Base-by-base conservation (phyloP, 2,329 filamentous ascomycete species). In the Colletotrichum sp. region DNA sequence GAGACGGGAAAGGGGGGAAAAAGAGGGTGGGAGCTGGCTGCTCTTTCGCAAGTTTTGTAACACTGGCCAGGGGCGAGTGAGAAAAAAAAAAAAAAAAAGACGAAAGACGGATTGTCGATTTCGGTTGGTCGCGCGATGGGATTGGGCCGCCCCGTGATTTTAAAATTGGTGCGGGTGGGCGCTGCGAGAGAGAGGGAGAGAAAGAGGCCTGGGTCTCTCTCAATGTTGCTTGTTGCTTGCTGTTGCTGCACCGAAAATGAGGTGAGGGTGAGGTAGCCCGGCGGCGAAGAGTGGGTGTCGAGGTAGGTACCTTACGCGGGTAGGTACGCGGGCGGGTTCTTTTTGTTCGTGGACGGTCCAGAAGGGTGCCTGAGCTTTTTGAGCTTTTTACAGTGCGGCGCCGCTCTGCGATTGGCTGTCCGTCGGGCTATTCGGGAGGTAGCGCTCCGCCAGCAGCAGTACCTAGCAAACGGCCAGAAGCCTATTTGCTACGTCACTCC, bases 101-200 rank as follows among this genome's bases (percentile, higher is more conserved):
- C 28, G 30, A 36, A 52, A 64, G 66, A 66, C 25, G 48, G 58
- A 71, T 71, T 75, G 65, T 67, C 73, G 72, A 77, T 75, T 75
- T 67, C 71, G 56, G 66, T 34, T 65, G 34, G 70, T 64, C 43
- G 73, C 39, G 73, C 70, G 69, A 73, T 36, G 70, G 73, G 73
- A 75, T 75, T 75, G 73, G 73, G 66, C 73, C 70, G 43, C 43
- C 43, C 43, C 43, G 70, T 73, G 73, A 64, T 64, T 75, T 75
- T 75, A 75, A 75, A 73, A 58, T 75, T 66, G 70, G 56, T 68
- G 34, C 43, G 69, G 73, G 73, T 75, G 69, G 69, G 62, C 69
- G 55, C 32, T 16, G 55, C 30, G 18, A 32, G 18, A 32, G 30
- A 34, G 58, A 58, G 55, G 25, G 61, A 36, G 60, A 64, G 32